A percentile compares a stretch with the other conserved stretches of the same genome.
These are phyloP conservation scores for Oenanthe sinensis DNA, from an alignment of 129 eudicot genomes.

Conservation along the genomic window DNA sequence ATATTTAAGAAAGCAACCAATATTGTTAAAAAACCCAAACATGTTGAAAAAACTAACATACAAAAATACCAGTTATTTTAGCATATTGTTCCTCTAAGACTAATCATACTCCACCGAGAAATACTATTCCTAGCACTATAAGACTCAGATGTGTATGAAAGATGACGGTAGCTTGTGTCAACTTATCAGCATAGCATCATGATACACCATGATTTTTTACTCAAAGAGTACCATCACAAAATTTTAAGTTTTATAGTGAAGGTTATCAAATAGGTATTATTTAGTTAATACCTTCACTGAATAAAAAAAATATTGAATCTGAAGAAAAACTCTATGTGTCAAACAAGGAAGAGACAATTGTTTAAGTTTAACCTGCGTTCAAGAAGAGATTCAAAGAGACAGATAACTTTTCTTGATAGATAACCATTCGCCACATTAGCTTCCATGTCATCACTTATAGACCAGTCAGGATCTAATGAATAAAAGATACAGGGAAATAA, in stretches of 20 bases:
- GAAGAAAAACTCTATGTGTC: neutral
- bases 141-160: neutral
- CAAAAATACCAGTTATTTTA: neutral
- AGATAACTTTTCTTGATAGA: conserved; percentile 48
- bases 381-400: conserved; percentile 61
- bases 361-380: conserved; percentile 54
- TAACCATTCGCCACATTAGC: conserved; percentile 36
- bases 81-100: neutral
- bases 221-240: neutral
- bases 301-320: neutral
- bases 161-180: neutral
- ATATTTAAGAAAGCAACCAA: neutral
- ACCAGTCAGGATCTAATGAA: conserved; percentile 34
- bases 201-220: neutral
- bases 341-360: neutral
- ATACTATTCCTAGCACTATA: neutral
- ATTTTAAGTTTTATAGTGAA: neutral
- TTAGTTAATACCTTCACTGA: neutral
- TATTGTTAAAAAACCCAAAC: no score
- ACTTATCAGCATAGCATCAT: neutral
- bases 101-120: neutral
- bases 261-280: neutral
- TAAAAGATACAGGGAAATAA: neutral
- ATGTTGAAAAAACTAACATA: neutral
- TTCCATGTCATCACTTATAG: conserved; percentile 18